phyloP scores from a whole-genome alignment of 345 rosid genomes.

The Sisymbrium irio region DNA sequence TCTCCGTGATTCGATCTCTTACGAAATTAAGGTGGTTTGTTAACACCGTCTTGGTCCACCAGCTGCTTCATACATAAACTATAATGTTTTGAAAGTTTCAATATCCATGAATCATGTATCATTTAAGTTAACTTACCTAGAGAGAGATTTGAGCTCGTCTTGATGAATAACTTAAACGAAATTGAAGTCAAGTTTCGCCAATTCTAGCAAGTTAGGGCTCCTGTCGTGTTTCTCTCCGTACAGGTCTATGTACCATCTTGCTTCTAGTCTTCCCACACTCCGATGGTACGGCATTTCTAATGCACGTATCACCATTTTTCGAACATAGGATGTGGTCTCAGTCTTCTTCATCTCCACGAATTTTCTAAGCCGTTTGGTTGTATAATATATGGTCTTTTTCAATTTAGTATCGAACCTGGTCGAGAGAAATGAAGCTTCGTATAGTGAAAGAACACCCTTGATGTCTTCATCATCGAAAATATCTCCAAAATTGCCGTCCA shows the following conservation, averaged over 20 bases:
- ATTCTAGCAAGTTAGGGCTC: constrained; percentile 31
- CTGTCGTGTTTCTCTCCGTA: constrained; percentile 22
- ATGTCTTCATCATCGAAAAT: constrained; percentile 20
- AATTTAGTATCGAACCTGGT: constrained; percentile 27
- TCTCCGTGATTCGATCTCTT: constrained; percentile 33
- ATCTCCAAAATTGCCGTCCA: constrained; percentile 19
- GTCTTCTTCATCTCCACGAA: neutral
- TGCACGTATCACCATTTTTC: constrained; percentile 31
- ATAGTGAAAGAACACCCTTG: constrained; percentile 33
- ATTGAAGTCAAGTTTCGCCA: constrained; percentile 40
- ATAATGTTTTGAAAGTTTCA: neutral
- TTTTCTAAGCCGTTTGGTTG: constrained; percentile 27
- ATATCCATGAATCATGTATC: neutral
- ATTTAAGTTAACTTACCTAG: constrained; percentile 26
- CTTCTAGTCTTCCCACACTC: constrained; percentile 38
- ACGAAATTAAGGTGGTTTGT: constrained; percentile 18
- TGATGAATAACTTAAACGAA: constrained; percentile 35
- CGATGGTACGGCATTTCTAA: constrained; percentile 41
- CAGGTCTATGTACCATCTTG: constrained; percentile 37
- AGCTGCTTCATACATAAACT: constrained; percentile 15
- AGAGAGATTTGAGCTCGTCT: constrained; percentile 34
- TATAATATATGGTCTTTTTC: constrained; percentile 29
- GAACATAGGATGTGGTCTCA: constrained; percentile 10
- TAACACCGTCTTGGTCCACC: constrained; percentile 41
- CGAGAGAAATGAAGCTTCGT: constrained; percentile 38